These are phyloP conservation scores for Stipa capillata DNA, from an alignment of 176 grass and related monocot species.

Conservation along the genomic window DNA sequence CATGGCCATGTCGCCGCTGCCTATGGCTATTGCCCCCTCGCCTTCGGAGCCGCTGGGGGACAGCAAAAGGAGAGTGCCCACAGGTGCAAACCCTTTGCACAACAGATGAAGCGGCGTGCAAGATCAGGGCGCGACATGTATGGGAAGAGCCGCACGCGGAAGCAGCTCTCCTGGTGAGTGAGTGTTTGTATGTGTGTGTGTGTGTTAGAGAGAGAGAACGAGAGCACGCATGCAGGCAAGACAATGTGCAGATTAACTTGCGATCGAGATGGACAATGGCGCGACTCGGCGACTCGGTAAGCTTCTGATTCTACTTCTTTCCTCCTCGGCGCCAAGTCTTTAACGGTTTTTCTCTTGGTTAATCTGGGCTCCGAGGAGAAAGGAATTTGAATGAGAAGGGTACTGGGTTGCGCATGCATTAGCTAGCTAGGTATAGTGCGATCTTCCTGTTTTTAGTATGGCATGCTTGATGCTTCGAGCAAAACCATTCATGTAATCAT, in stretches of 20 bases:
- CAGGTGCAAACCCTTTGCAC: conserved; percentile 67
- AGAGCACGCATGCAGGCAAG: too few species aligned
- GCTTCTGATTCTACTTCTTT: conserved; percentile 36
- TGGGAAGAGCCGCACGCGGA: neutral
- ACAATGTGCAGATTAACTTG: neutral
- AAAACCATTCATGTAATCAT: conserved; percentile 22
- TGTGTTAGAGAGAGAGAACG: too few species aligned
- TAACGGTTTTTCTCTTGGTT: neutral
- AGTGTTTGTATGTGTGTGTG: too few species aligned
- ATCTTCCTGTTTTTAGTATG: neutral
- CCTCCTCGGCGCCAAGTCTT: neutral
- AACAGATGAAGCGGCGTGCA: conserved; percentile 32
- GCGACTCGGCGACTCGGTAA: neutral
- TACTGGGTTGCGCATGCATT: neutral
- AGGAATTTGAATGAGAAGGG: conserved; percentile 26
- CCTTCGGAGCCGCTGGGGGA: conserved; percentile 16
- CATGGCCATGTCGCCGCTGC: conserved; percentile 5
- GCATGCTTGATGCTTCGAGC: conserved; percentile 18
- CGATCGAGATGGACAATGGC: neutral
- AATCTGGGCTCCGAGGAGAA: conserved; percentile 6
- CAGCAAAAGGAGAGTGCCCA: conserved; percentile 39
- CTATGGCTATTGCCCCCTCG: conserved; percentile 19
- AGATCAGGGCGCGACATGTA: too few species aligned
- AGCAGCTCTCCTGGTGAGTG: neutral
- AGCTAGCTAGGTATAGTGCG: neutral